Conservation (phyloP, 805 yeast genomes). For the Kazachstania viticola region DNA sequence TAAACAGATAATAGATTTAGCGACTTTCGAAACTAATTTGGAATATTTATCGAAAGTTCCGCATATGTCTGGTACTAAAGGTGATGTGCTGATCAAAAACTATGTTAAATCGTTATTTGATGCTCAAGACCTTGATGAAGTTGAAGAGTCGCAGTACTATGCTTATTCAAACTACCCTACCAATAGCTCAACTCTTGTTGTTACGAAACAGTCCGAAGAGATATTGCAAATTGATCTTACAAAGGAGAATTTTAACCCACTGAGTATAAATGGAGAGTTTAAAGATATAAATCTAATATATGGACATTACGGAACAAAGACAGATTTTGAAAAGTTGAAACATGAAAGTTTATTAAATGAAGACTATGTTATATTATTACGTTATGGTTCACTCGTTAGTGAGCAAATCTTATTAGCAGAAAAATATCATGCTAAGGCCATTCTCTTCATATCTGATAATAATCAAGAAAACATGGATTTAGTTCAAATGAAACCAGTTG, state of each 20-base stretch:
- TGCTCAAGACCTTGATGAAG: constrained; percentile 39
- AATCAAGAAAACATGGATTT: constrained; percentile 17
- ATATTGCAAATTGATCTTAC: constrained; percentile 16
- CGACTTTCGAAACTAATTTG: constrained; percentile 49
- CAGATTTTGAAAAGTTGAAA: constrained; percentile 38
- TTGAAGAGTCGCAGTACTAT: constrained; percentile 30
- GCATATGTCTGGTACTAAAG: constrained; percentile 80
- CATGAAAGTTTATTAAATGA: constrained; percentile 11
- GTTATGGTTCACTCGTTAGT: constrained; percentile 41
- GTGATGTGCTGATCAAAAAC: constrained; percentile 57
- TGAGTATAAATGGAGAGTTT: constrained; percentile 47
- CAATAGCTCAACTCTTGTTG: constrained; percentile 19
- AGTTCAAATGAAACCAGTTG: constrained; percentile 35
- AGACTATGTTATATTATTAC: constrained; percentile 45
- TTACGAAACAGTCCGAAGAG: constrained; percentile 14
- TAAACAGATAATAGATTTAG: constrained; percentile 36
- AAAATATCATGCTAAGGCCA: constrained; percentile 44
- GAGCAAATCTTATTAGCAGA: constrained; percentile 45
- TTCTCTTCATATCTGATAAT: constrained; percentile 51
- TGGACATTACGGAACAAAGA: constrained; percentile 50
- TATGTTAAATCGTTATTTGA: constrained; percentile 50
- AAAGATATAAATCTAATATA: constrained; percentile 41
- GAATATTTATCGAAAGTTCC: constrained; percentile 69
- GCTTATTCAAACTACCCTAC: constrained; percentile 57
- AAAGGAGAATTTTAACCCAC: constrained; percentile 48